Conservation (phyloP, 116 monocot genomes). For the Papilionanthe hybrid region DNA sequence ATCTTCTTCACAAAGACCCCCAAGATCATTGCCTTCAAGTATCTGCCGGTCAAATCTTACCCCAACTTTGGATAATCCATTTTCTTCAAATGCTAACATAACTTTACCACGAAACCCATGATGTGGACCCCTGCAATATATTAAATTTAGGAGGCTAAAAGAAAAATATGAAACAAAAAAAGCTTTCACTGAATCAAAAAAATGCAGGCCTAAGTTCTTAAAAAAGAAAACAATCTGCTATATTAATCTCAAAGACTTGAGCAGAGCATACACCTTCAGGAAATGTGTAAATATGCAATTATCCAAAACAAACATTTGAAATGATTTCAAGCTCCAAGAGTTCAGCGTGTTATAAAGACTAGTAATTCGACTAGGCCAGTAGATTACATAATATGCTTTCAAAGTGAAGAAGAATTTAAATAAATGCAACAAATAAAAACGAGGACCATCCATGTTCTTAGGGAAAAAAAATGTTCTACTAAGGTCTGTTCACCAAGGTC, state of each 20-base stretch:
- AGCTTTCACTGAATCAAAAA: neutral
- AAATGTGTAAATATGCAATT: neutral
- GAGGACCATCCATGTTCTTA: neutral
- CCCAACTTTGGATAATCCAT: constrained; percentile 88
- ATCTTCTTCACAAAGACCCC: constrained; percentile 90
- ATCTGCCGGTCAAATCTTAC: constrained; percentile 95
- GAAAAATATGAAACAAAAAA: neutral
- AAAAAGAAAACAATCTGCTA: neutral
- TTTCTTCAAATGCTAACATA: constrained; percentile 85
- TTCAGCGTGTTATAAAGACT: neutral
- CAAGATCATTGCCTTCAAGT: constrained; percentile 86
- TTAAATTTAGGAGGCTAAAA: neutral
- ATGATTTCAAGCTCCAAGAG: neutral
- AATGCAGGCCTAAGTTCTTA: neutral
- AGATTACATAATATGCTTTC: neutral
- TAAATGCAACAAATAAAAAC: neutral
- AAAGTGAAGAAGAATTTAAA: neutral
- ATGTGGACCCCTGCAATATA: constrained; percentile 63
- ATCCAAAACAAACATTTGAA: neutral
- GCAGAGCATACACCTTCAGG: neutral
- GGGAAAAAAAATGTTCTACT: neutral
- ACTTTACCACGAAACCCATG: constrained; percentile 90
- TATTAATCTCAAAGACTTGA: neutral
- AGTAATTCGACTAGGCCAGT: neutral
- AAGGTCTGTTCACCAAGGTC: neutral